phyloP scores from a whole-genome alignment of 2,329 filamentous ascomycete genomes.

The Alternaria novae-zelandiae region DNA sequence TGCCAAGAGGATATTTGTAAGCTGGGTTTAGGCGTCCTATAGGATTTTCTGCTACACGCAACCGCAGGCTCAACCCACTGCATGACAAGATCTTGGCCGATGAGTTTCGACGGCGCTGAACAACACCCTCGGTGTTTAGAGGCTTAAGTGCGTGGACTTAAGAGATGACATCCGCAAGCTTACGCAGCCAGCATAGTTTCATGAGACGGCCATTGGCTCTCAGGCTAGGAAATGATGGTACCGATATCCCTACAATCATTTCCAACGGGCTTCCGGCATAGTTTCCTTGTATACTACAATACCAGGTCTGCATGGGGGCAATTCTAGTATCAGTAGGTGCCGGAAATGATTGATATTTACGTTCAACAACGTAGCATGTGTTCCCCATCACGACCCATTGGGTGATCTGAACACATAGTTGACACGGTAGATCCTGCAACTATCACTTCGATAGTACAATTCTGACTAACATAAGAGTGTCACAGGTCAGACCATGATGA shows the following conservation, averaged over 20 bases:
- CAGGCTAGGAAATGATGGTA: not conserved
- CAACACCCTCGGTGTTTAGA: not conserved
- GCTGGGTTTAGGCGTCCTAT: not conserved
- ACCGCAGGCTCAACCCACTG: not conserved
- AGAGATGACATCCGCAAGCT: not conserved
- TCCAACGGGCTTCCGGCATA: not conserved
- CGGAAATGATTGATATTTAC: not conserved
- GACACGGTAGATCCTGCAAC: not conserved
- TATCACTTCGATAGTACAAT: not conserved
- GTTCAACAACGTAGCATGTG: not conserved
- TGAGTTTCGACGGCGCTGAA: not conserved
- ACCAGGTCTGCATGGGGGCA: not conserved
- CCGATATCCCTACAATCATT: not conserved
- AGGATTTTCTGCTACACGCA: not conserved
- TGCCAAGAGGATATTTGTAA: not conserved
- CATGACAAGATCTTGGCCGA: not conserved
- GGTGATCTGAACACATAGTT: not conserved
- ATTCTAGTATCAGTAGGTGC: not conserved
- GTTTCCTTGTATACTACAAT: not conserved
- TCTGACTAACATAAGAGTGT: not conserved
- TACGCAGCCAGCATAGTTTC: not conserved
- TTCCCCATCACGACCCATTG: not conserved
- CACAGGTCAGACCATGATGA: not conserved
- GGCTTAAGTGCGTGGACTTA: not conserved
- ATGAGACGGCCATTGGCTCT: no score